These are phyloP conservation scores for Groenewaldozyma auringiensis DNA, from an alignment of 1,139 yeast species.

Conservation along the genomic window DNA sequence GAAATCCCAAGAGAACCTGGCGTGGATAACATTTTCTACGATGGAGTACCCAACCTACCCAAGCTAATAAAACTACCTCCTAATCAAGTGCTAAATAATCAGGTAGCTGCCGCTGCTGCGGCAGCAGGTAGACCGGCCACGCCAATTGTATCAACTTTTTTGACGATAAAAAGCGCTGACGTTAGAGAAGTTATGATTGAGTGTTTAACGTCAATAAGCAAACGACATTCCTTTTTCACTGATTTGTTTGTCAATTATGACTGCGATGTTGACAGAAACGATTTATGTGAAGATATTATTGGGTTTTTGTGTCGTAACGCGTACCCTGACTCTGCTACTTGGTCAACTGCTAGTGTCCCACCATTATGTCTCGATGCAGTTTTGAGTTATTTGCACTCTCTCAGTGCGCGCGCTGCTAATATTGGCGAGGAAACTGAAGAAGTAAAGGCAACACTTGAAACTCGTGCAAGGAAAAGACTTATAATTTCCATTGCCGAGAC, in stretches of 20 bases:
- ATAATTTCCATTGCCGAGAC: constrained; percentile 66
- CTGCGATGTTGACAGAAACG: constrained; percentile 83
- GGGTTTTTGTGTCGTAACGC: constrained; percentile 69
- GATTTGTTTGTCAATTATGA: constrained; percentile 76
- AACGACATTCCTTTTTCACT: constrained; percentile 73
- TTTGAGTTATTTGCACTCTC: constrained; percentile 59
- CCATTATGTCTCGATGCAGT: constrained; percentile 90
- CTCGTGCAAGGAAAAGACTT: constrained; percentile 57
- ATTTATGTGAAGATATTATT: constrained; percentile 61
- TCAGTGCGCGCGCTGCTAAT: constrained; percentile 41
- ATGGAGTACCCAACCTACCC: constrained; percentile 35
- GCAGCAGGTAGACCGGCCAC: constrained; percentile 16
- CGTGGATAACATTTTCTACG: constrained; percentile 35
- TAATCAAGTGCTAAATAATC: constrained; percentile 11
- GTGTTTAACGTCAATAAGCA: constrained; percentile 48
- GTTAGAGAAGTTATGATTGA: constrained; percentile 79
- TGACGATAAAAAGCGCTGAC: constrained; percentile 31
- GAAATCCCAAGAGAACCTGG: constrained; percentile 36
- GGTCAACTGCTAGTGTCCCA: constrained; percentile 82
- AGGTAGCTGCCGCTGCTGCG: constrained; percentile 13
- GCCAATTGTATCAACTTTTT: constrained; percentile 14
- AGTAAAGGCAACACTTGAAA: constrained; percentile 21
- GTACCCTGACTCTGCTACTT: constrained; percentile 67
- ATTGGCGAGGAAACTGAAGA: constrained; percentile 18
- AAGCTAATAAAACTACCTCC: constrained; percentile 26